Evolutionary conservation across 192 early-diverging fungal species (phyloP), one percentile per base, ranked within the genome.

Genomic region (Chytriomyces sp.): DNA sequence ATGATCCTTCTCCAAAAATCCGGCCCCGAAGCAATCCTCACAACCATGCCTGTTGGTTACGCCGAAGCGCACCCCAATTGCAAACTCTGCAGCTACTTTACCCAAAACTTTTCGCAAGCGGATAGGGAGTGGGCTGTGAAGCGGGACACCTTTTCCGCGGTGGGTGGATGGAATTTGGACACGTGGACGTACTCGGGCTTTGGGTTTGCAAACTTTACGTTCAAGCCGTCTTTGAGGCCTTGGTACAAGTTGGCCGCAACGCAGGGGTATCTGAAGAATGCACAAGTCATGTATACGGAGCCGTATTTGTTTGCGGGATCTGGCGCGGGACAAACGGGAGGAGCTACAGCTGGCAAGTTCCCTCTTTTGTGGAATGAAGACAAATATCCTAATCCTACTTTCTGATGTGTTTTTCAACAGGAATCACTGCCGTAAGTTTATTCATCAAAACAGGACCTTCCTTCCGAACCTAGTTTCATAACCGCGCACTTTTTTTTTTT

Each of bases 341-440:
- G 65, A 45, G 65, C 65, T 16, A 44, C 11, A n/a, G 65, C 65
- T 43, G 65, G 65, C 13, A 67, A 10, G 50, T 53, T 67, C 65
- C 28, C 65, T 46, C 16, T 45, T 24, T 8, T 63, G 26, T 18
- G 24, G 50, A 53, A 53, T 10, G 9, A 53, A 10, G 9, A 10
- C 18, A 10, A 8, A 24, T 18, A 7, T 63, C 24, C 26, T 63
- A 20, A 26, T 26, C 62, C 62, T 26, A 7, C 7, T 18, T 24
- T 24, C 24, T 63, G 11, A 24, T 18, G 24, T 24, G 7, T 63
- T 63, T n/a, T n/a, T n/a, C n/a, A n/a, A n/a, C 26, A 63, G 26
- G 62, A 11, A 63, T 20, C 62, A 63, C 26, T 63, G 11, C 62
- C n/a, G 9, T 53, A 11, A 8, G 9, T 53, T 53, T 53, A 11